Conservation (phyloP, 352 stramenopile genomes). For the Phytophthora brassicae region DNA sequence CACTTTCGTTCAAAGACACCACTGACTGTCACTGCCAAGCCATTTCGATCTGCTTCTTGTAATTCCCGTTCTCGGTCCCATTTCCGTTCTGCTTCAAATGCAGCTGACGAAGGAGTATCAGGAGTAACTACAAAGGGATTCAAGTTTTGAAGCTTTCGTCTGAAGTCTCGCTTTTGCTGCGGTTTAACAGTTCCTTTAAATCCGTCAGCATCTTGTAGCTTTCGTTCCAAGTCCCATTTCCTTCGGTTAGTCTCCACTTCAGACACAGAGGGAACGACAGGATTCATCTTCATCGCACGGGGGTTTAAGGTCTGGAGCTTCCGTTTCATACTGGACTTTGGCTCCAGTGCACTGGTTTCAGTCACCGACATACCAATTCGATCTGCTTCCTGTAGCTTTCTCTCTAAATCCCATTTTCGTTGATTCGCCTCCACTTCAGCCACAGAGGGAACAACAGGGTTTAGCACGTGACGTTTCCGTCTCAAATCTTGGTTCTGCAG, state of each 20-base stretch:
- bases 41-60: conserved; percentile 18
- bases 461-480: conserved; percentile 5
- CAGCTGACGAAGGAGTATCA: conserved; percentile 6
- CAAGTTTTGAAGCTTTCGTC: conserved; percentile 18
- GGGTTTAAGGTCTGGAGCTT: conserved; percentile 24
- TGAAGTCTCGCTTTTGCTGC: conserved; percentile 3
- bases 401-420: conserved; percentile 32
- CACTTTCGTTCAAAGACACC: neutral
- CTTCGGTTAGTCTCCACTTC: conserved; percentile 21
- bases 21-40: neutral
- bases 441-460: conserved; percentile 13
- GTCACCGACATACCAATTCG: neutral
- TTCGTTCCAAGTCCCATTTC: conserved; percentile 30
- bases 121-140: conserved; percentile 16
- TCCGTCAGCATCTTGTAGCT: conserved; percentile 13
- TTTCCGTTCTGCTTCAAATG: conserved; percentile 22
- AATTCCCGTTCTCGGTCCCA: conserved; percentile 28
- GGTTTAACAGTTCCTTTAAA: neutral
- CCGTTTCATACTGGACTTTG: conserved; percentile 9
- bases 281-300: conserved; percentile 16
- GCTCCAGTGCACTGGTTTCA: neutral
- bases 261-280: conserved; percentile 10
- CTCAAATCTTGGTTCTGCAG: conserved; percentile 5
- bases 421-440: conserved; percentile 20
- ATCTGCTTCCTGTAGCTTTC: conserved; percentile 17